Evolutionary conservation across 1,284 basidiomycete species (phyloP), one percentile per base, ranked within the genome.

Genomic region (Vanrija humicola): DNA sequence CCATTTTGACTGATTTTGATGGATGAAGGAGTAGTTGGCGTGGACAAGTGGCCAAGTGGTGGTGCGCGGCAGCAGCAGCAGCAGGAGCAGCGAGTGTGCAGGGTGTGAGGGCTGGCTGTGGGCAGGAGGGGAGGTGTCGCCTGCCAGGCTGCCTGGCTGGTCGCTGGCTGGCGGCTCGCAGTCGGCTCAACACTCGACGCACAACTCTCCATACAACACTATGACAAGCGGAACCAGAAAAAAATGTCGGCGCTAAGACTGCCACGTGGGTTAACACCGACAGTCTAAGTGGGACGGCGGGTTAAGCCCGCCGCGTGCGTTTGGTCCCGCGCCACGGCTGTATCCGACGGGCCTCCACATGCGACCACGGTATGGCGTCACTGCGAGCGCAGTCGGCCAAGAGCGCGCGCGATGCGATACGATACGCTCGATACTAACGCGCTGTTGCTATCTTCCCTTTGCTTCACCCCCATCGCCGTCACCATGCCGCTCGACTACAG

Each of bases 1-100:
- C 75, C 75, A 77, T 77, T 58, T 64, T 75, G 69, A 64, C 64
- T 69, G 61, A 62, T 65, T 57, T 67, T 67, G 65, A 60, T 57
- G 64, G 63, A 64, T 66, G 56, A 55, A 61, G 58, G 46, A 56
- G 50, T 52, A 54, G n/a, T 3, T 19, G 40, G 19, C 40, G 34
- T 34, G 34, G 34, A 12, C 12, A 34, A 34, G 34, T 34, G 34
- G 14, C 34, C 34, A 34, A 34, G 34, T 34, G 34, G 34, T 34
- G 34, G 34, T 34, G 10, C 34, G 34, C 34, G 34, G 34, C 34
- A 34, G 48, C 26, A 26, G 40, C 38, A 42, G 18, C 26, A 46
- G 16, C 26, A 45, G 25, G 14, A 12, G 23, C 44, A 45, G 16
- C 16, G 16, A n/a, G 10, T 15, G 16, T 16, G 26, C 8, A 7